phyloP scores from a whole-genome alignment of 768 basidiomycete species.

The Rhodotorula kratochvilovae region DNA sequence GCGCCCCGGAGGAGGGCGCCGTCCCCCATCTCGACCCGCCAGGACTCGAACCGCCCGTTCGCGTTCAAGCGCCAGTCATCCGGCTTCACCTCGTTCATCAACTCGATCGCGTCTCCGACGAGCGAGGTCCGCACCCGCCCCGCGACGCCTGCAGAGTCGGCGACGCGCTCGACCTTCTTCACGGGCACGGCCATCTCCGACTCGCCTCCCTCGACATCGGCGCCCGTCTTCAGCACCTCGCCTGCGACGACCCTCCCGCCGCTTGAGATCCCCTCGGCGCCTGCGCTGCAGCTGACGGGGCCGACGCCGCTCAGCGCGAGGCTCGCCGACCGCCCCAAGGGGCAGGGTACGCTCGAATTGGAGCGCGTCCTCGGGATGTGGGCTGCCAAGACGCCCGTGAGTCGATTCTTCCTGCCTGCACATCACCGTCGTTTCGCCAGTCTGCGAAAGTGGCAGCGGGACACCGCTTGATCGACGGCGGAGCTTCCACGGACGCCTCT shows the following conservation, averaged over 20 bases:
- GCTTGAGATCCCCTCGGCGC: constrained; percentile 9
- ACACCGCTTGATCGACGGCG: background rate
- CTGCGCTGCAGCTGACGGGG: background rate
- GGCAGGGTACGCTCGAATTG: constrained; percentile 30
- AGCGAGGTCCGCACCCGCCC: constrained; percentile 20
- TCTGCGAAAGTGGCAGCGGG: no score
- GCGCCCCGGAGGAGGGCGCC: background rate
- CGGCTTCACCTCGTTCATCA: constrained; percentile 22
- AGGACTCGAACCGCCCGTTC: constrained; percentile 10
- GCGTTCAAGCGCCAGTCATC: constrained; percentile 26
- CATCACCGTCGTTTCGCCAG: background rate
- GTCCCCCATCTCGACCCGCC: background rate
- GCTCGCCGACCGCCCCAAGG: constrained; percentile 22
- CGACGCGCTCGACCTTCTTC: constrained; percentile 24
- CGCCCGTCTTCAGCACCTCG: background rate
- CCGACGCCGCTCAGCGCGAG: constrained; percentile 2
- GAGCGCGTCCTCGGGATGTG: constrained; percentile 33
- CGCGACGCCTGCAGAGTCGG: constrained; percentile 21
- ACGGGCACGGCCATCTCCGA: background rate
- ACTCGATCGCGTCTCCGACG: constrained; percentile 27
- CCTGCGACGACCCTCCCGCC: background rate
- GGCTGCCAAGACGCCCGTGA: constrained; percentile 25
- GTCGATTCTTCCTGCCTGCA: background rate
- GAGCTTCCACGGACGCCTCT: background rate
- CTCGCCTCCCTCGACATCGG: background rate